These are phyloP conservation scores for Fusarium solani-melongenae DNA, from an alignment of 2,329 filamentous ascomycete genomes.

Conservation along the genomic window DNA sequence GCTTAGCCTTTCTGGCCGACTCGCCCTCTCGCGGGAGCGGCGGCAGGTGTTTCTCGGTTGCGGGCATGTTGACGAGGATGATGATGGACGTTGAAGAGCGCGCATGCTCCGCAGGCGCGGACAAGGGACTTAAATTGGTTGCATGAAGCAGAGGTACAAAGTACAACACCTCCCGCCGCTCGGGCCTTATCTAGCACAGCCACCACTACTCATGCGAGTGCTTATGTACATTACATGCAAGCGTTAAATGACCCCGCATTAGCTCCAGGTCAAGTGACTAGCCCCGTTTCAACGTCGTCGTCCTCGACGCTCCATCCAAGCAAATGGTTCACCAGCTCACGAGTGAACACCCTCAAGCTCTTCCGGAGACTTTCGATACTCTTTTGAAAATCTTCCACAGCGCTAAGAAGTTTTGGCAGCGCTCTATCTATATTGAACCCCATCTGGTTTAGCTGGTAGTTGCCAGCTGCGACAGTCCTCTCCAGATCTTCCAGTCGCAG, in stretches of 20 bases:
- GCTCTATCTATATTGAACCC: conserved; percentile 5
- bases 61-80: not conserved
- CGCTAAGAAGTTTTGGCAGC: conserved; percentile 2
- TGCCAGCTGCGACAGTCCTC: conserved; percentile 2
- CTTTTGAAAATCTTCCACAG: conserved; percentile 4
- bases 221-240: not conserved
- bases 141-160: not conserved
- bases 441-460: conserved; percentile 3
- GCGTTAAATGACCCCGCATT: not conserved
- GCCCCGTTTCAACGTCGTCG: conserved; percentile 1
- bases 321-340: conserved; percentile 7
- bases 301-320: conserved; percentile 3
- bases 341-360: conserved; percentile 12
- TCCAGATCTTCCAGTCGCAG: conserved; percentile 3
- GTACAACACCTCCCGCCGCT: not conserved
- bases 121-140: not conserved
- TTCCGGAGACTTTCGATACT: conserved; percentile 8
- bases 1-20: not conserved
- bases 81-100: not conserved
- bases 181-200: not conserved
- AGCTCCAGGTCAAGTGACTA: not conserved
- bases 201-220: not conserved
- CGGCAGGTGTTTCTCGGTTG: not conserved
- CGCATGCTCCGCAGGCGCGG: not conserved
- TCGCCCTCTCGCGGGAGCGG: not conserved